Base-by-base conservation (phyloP, 495 filamentous ascomycete species). In the Jackrogersella minutella region DNA sequence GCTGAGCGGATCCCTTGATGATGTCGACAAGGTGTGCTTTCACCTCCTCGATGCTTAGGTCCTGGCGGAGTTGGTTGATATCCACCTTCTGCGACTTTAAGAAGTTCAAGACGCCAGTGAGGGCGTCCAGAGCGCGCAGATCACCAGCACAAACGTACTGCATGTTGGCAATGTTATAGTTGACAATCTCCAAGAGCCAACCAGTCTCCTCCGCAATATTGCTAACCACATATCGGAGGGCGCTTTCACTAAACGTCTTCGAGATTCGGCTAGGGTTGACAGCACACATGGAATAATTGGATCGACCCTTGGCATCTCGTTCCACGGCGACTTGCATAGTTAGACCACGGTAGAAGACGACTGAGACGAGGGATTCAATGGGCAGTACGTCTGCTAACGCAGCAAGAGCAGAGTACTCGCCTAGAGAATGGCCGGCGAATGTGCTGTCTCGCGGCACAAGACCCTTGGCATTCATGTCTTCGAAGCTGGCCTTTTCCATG, bases 291-390 rank as follows among this genome's bases (percentile, higher is more conserved):
- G 90, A 90, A 82, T 99, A 99, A 81, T 97, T 98, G 51, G 92
- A 96, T 40, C 95, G 91, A 52, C 95, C 95, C 59, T 86, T 80
- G 56, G 87, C 93, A 77, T 99, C 95, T 74, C 95, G 93, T 78
- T 98, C 96, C 69, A 99, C 95, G 36, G 95, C 95, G 47, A 99
- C 96, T 78, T 99, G 95, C 95, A 99, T 99, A 14, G 95, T 99
- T 66, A 99, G 82, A 73, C 95, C 95, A 73, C 95, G 91, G 82
- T 99, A 99, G 84, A 99, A 99, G 57, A 98, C 95, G 21, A 99
- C 95, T 0, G 95, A 97, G 0, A 99, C 95, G 74, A 99, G 85
- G 73, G 89, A 93, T 83, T 99, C 96, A 74, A 99, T 98, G 9
- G 96, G 96, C 90, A 99, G 96, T 76, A 99, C 96, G 69, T 99